Evolutionary conservation across 2,329 filamentous ascomycete genomes (phyloP).

Genomic region (Penicillium sp.): DNA sequence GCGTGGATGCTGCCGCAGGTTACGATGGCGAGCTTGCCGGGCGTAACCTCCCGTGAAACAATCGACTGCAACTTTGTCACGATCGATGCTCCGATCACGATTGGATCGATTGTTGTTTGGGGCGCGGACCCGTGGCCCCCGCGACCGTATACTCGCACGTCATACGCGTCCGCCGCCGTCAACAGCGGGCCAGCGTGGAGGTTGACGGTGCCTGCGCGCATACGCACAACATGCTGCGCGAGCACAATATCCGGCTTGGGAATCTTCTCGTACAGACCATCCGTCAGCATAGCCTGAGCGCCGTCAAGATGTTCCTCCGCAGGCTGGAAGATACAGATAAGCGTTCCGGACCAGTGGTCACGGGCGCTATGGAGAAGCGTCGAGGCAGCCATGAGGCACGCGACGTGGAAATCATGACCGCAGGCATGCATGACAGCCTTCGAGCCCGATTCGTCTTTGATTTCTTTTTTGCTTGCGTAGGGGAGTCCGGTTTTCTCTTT

Average conservation of each 20-base stretch:
- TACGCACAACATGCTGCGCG: constrained; percentile 56
- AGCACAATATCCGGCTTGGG: constrained; percentile 60
- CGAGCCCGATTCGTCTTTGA: constrained; percentile 49
- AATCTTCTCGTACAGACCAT: constrained; percentile 57
- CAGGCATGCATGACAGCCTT: constrained; percentile 69
- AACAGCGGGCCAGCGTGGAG: constrained; percentile 36
- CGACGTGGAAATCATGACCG: constrained; percentile 68
- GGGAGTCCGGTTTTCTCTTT: constrained; percentile 56
- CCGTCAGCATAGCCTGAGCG: constrained; percentile 61
- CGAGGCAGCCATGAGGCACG: constrained; percentile 58
- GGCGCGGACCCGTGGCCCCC: constrained; percentile 50
- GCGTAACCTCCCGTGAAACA: constrained; percentile 42
- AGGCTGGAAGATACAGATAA: constrained; percentile 65
- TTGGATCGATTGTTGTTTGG: constrained; percentile 50
- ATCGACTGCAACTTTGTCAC: constrained; percentile 46
- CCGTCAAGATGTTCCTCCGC: constrained; percentile 63
- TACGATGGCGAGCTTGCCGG: constrained; percentile 47
- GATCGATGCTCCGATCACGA: constrained; percentile 46
- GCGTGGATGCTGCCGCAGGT: constrained; percentile 49
- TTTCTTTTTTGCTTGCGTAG: constrained; percentile 55
- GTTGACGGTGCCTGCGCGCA: constrained; percentile 39
- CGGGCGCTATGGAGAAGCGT: constrained; percentile 48
- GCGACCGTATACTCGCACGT: constrained; percentile 43
- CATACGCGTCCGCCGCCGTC: constrained; percentile 40
- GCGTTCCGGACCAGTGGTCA: constrained; percentile 58